Evolutionary conservation across 495 filamentous ascomycete genomes (phyloP).

Genomic region (Podospora australis): DNA sequence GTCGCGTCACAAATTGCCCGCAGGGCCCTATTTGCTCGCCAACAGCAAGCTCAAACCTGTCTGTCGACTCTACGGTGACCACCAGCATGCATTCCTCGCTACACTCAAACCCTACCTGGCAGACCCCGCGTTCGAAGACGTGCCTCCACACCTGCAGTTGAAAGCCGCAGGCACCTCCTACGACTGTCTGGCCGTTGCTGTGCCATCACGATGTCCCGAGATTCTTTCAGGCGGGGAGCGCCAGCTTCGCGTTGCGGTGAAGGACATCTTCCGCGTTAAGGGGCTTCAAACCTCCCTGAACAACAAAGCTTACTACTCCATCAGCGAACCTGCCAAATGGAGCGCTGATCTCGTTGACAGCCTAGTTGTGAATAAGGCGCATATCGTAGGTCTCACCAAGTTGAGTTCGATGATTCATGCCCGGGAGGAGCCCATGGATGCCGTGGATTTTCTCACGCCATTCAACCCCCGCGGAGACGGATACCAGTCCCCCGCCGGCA

Average conservation of each 20-base stretch:
- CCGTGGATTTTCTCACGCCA: conserved; percentile 32
- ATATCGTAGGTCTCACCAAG: conserved; percentile 13
- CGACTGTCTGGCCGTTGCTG: conserved; percentile 1
- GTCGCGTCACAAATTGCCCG: no score
- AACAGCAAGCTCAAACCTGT: no score
- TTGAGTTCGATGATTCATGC: conserved; percentile 6
- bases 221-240: background rate
- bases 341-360: background rate
- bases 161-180: background rate
- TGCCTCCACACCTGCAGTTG: no score
- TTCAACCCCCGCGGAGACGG: conserved; percentile 48
- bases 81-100: background rate
- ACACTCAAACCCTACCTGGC: background rate
- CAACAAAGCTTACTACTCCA: conserved; percentile 4
- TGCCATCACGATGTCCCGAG: background rate
- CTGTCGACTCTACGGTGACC: background rate
- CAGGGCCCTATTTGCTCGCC: no score
- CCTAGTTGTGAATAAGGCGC: conserved; percentile 2
- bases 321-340: background rate
- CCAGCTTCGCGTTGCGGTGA: conserved; percentile 6
- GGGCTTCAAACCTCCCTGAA: conserved; percentile 6
- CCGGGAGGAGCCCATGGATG: conserved; percentile 6
- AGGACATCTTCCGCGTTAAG: conserved; percentile 9
- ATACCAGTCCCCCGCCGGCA: conserved; percentile 40
- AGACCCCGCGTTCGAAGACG: background rate